These are phyloP conservation scores for Zizania palustris DNA, from an alignment of 202 grass and related monocot genomes.

Conservation along the genomic window DNA sequence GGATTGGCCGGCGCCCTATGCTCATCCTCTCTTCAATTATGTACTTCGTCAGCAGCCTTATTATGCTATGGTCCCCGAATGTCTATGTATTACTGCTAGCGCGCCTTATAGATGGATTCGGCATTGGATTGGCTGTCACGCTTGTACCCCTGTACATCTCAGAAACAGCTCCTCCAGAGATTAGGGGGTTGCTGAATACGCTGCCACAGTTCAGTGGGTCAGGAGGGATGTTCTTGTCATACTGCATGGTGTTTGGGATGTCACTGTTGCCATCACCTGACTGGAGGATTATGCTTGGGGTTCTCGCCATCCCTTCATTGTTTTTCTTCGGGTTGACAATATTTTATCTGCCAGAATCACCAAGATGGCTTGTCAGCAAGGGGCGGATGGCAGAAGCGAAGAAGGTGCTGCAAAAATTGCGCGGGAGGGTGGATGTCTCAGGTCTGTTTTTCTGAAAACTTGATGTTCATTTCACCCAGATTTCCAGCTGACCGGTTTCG, in stretches of 20 bases:
- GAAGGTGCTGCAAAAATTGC: slow-evolving; percentile 67
- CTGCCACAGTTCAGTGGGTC: slow-evolving; percentile 86
- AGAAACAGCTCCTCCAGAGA: slow-evolving; percentile 79
- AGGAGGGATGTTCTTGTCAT: slow-evolving; percentile 84
- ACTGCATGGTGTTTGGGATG: slow-evolving; percentile 94
- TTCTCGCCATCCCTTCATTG: slow-evolving; percentile 71
- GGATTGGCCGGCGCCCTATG: slow-evolving; percentile 75
- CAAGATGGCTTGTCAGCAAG: slow-evolving; percentile 92
- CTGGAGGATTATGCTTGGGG: slow-evolving; percentile 90
- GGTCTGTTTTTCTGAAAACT: slow-evolving; percentile 47
- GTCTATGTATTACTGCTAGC: slow-evolving; percentile 77
- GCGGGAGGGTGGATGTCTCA: slow-evolving; percentile 80
- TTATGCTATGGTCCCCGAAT: slow-evolving; percentile 88
- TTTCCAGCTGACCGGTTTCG: background rate
- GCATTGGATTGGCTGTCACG: slow-evolving; percentile 74
- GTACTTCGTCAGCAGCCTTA: slow-evolving; percentile 67
- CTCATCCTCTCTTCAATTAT: slow-evolving; percentile 72
- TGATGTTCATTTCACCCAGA: background rate
- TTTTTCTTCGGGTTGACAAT: slow-evolving; percentile 70
- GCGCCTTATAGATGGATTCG: slow-evolving; percentile 76
- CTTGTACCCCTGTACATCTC: slow-evolving; percentile 87
- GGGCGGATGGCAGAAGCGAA: slow-evolving; percentile 83
- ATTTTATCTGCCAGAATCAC: slow-evolving; percentile 82
- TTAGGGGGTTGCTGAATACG: slow-evolving; percentile 73
- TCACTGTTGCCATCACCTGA: slow-evolving; percentile 62